Conservation (phyloP, 176 grass and related monocot genomes). For the Tillandsia fasciculata region DNA sequence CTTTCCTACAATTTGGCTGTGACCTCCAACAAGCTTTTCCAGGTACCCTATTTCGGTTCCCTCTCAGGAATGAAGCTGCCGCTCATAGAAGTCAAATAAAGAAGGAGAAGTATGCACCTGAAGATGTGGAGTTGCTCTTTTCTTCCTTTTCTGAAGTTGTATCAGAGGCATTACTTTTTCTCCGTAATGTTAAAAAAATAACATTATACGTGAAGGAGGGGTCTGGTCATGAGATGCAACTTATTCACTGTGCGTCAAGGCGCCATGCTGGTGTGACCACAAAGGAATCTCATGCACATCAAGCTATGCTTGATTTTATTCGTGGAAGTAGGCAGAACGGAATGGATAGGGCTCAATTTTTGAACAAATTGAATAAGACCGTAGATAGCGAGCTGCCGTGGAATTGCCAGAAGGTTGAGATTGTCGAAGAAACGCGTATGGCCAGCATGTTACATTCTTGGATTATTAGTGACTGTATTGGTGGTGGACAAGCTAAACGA, state of each 20-base stretch:
- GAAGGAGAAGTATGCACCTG: slow-evolving; percentile 75
- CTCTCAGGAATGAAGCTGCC: slow-evolving; percentile 71
- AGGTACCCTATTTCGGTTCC: slow-evolving; percentile 91
- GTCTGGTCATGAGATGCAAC: slow-evolving; percentile 52
- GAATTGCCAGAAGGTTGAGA: slow-evolving; percentile 68
- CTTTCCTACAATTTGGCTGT: slow-evolving; percentile 94
- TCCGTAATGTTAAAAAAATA: slow-evolving; percentile 80
- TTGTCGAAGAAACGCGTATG: slow-evolving; percentile 57
- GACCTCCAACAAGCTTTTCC: slow-evolving; percentile 84
- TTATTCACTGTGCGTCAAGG: slow-evolving; percentile 65
- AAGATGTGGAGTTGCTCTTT: slow-evolving; percentile 82
- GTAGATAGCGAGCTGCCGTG: slow-evolving; percentile 79
- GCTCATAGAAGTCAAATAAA: slow-evolving; percentile 98
- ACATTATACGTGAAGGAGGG: slow-evolving; percentile 81
- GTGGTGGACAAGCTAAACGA: slow-evolving; percentile 69
- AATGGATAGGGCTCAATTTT: slow-evolving; percentile 79
- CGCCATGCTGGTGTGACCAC: slow-evolving; percentile 30
- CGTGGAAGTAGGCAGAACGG: slow-evolving; percentile 52
- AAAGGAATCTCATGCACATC: slow-evolving; percentile 61
- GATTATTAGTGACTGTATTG: slow-evolving; percentile 86
- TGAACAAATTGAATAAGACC: slow-evolving; percentile 77
- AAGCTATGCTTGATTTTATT: slow-evolving; percentile 67
- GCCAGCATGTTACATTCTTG: slow-evolving; percentile 49
- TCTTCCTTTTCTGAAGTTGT: slow-evolving; percentile 84
- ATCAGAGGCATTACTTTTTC: slow-evolving; percentile 81